Evolutionary conservation across 164 flowering plant species (phyloP).

Genomic region (Macadamia integrifolia): DNA sequence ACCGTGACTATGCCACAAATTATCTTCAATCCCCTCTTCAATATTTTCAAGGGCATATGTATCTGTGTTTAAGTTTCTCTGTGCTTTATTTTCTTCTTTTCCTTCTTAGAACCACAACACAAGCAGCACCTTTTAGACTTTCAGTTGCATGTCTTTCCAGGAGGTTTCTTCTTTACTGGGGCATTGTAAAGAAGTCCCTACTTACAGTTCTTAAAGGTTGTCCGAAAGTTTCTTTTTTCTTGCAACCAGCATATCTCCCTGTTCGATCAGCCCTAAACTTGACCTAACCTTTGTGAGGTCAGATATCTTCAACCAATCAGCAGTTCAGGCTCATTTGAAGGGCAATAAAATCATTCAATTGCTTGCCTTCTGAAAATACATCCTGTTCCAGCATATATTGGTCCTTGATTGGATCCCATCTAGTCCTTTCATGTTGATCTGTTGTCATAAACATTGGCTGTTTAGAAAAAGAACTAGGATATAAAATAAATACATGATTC

Average conservation of each 20-base stretch:
- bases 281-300: too few relatives aligned
- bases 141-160: constrained; percentile 61
- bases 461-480: background rate
- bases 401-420: constrained; percentile 63
- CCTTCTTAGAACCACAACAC: constrained; percentile 49
- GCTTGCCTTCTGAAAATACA: constrained; percentile 76
- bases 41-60: constrained; percentile 34
- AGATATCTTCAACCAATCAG: too few relatives aligned
- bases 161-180: constrained; percentile 51
- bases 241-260: too few relatives aligned
- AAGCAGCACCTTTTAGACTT: constrained; percentile 73
- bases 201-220: too few relatives aligned
- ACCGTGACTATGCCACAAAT: too few relatives aligned
- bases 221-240: too few relatives aligned
- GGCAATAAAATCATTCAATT: constrained; percentile 40
- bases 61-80: constrained; percentile 51
- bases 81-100: constrained; percentile 32
- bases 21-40: too few relatives aligned
- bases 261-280: too few relatives aligned
- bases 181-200: constrained; percentile 38
- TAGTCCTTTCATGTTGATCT: constrained; percentile 76
- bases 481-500: too few relatives aligned
- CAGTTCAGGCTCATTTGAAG: too few relatives aligned
- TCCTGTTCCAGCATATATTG: constrained; percentile 79
- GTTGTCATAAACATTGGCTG: constrained; percentile 9